Percentiles rank a stretch among this genome's conserved stretches.
Conservation (phyloP, 768 basidiomycete genomes). For the Agaricus subrufescens region DNA sequence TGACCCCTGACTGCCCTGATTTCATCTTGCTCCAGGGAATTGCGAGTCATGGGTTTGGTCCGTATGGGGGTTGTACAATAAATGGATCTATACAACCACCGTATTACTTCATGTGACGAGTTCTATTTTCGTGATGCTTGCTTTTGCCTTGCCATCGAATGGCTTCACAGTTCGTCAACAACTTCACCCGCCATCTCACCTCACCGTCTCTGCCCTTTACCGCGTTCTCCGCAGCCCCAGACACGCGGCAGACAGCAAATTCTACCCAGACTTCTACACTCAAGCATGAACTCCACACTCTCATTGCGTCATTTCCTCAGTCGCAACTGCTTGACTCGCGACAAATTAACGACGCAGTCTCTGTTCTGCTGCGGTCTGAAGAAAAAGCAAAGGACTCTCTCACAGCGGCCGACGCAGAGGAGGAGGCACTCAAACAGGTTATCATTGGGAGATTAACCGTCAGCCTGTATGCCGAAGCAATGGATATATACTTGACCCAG, state of each 20-base stretch:
- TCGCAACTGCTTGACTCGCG: conserved; percentile 16
- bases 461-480: conserved; percentile 57
- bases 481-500: conserved; percentile 61
- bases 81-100: too few relatives aligned
- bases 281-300: conserved; percentile 30
- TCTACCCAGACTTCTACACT: not conserved
- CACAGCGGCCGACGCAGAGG: conserved; percentile 22
- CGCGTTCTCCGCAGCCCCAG: not conserved
- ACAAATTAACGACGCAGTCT: conserved; percentile 22
- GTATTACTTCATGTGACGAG: not conserved
- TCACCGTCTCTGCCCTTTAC: conserved; percentile 17
- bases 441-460: conserved; percentile 47
- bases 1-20: too few relatives aligned
- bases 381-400: not conserved
- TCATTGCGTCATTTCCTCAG: conserved; percentile 34
- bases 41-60: too few relatives aligned
- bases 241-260: not conserved
- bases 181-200: conserved; percentile 29
- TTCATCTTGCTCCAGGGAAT: too few relatives aligned
- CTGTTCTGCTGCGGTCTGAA: conserved; percentile 24
- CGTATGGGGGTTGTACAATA: too few relatives aligned
- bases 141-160: not conserved
- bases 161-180: conserved; percentile 36
- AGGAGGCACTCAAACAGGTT: conserved; percentile 34
- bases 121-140: not conserved